Base-by-base conservation (phyloP, 1,284 basidiomycete species). In the Ceratobasidium sp. region DNA sequence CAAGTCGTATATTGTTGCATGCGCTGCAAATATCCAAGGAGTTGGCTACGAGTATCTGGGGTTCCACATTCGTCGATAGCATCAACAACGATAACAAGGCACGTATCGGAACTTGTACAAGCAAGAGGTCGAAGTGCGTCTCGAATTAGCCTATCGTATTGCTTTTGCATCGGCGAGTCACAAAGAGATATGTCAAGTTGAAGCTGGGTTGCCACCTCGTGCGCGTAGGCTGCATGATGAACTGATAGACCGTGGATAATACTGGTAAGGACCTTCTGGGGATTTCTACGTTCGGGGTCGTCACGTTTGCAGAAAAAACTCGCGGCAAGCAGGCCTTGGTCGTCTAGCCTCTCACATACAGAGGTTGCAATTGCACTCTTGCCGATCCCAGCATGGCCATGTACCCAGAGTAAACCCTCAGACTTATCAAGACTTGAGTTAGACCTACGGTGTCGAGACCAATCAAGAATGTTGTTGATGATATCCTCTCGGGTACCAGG, bases 11-110 rank as follows among this genome's bases (percentile, higher is more conserved):
- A 7, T 13, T 66, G 63, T 2, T 42, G 23, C 63, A 66, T 70
- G 12, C 12, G 18, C n/a, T 20, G 46, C 7, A 64, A 28, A 39
- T 56, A 33, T 13, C 3, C 44, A 20, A 63, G 42, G 4, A 72
- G 60, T 10, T 33, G 42, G 10, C 15, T 42, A 28, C 70, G 68
- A n/a, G 26, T 61, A 28, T 63, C 33, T 5, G 10, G 33, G 23
- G 26, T 39, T 9, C 23, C 53, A n/a, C 60, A 78, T 40, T 78
- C 77, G 60, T 78, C 77, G 0, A 78, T 58, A 0, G 69, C 77
- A 56, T 78, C 68, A 6, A 78, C 33, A n/a, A 78, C 69, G 23
- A 72, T n/a, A 18, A 72, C 69, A 20, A 78, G 26, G 9, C 26
- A 39, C 2, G 4, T 39, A 23, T 40, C 12, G 4, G 69, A n/a